Conservation (phyloP, 148 eudicot genomes). For the Simmondsia chinensis region DNA sequence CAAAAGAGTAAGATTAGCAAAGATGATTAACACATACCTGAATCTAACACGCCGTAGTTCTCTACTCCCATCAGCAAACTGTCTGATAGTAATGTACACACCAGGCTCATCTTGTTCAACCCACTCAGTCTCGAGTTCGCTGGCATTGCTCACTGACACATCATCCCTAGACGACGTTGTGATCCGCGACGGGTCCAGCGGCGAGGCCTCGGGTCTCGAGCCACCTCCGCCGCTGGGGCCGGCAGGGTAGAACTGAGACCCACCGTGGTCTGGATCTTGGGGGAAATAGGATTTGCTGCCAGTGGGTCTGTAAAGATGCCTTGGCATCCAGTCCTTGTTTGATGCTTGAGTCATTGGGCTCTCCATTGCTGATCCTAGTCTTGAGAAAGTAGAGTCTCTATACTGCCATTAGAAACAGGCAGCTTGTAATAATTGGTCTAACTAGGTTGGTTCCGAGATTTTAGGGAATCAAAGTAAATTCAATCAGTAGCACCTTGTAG, state of each 20-base stretch:
- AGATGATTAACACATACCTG: constrained; percentile 39
- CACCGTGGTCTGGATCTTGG: constrained; percentile 46
- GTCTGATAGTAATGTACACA: constrained; percentile 85
- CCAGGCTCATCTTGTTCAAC: constrained; percentile 94
- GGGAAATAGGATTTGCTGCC: constrained; percentile 41
- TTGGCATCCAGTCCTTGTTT: constrained; percentile 81
- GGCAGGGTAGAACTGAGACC: no score
- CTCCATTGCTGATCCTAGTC: constrained; percentile 71
- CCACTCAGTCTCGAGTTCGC: constrained; percentile 90
- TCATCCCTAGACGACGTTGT: constrained; percentile 84
- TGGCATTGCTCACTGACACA: constrained; percentile 90
- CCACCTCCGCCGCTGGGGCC: constrained; percentile 38
- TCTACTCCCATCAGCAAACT: constrained; percentile 73
- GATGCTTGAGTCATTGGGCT: constrained; percentile 62
- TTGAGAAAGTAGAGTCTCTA: constrained; percentile 77
- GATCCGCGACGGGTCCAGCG: constrained; percentile 76
- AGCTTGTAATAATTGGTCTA: no score
- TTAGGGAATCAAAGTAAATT: no score
- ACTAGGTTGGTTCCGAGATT: no score
- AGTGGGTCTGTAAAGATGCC: constrained; percentile 59
- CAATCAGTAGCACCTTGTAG: no score
- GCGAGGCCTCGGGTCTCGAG: constrained; percentile 35
- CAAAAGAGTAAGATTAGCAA: neutral
- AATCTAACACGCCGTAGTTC: constrained; percentile 94
- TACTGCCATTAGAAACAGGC: no score